These are phyloP conservation scores for Sanghuangporus sanghuang DNA, from an alignment of 1,284 basidiomycete genomes.

Conservation along the genomic window DNA sequence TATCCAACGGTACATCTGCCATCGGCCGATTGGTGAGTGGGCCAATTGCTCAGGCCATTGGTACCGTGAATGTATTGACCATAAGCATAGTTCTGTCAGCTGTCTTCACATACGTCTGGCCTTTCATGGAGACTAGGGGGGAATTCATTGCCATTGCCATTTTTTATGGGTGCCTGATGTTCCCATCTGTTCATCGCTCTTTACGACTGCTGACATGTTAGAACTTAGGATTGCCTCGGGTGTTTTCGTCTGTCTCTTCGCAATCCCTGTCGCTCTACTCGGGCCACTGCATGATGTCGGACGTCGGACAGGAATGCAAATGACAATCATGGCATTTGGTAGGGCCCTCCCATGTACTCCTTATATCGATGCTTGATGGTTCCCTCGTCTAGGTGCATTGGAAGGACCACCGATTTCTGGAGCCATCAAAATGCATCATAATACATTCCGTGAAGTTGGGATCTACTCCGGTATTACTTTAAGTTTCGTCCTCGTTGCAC, in stretches of 20 bases:
- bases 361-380: background rate
- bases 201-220: background rate
- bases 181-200: background rate
- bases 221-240: conserved; percentile 18
- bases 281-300: conserved; percentile 26
- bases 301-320: conserved; percentile 25
- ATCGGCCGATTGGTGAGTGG: conserved; percentile 39
- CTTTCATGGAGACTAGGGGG: conserved; percentile 22
- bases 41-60: conserved; percentile 30
- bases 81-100: conserved; percentile 27
- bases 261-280: conserved; percentile 23
- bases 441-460: conserved; percentile 24
- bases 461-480: conserved; percentile 26
- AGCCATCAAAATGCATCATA: conserved; percentile 24
- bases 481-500: background rate
- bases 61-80: conserved; percentile 24
- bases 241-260: conserved; percentile 23
- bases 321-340: conserved; percentile 24
- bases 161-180: conserved; percentile 23
- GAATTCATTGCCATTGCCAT: conserved; percentile 23
- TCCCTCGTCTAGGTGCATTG: conserved; percentile 22
- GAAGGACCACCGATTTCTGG: conserved; percentile 29
- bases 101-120: conserved; percentile 27
- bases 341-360: background rate
- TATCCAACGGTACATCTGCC: conserved; percentile 41